These are phyloP conservation scores for Scheffersomyces quercinus DNA, from an alignment of 1,139 yeast genomes.

Conservation along the genomic window DNA sequence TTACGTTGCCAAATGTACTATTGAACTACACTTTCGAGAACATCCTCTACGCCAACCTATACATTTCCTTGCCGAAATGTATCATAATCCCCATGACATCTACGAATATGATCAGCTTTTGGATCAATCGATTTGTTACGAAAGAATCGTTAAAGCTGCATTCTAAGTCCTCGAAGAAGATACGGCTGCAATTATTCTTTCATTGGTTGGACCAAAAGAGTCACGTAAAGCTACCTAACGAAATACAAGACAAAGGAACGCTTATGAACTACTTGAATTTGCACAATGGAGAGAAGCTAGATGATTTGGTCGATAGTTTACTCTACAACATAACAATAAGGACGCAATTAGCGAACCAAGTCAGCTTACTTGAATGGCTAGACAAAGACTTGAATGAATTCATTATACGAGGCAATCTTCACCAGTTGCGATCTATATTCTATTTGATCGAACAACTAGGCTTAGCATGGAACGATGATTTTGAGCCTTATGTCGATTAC, in stretches of 20 bases:
- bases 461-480: constrained; percentile 8
- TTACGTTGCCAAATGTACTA: constrained; percentile 43
- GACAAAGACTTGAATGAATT: constrained; percentile 9
- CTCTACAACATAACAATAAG: constrained; percentile 35
- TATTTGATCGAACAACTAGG: constrained; percentile 8
- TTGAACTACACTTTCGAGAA: constrained; percentile 38
- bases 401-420: constrained; percentile 2
- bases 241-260: constrained; percentile 4
- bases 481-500: constrained; percentile 2
- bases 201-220: constrained; percentile 1
- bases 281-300: constrained; percentile 25
- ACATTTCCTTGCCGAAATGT: constrained; percentile 13
- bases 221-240: constrained; percentile 3
- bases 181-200: constrained; percentile 22
- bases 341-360: constrained; percentile 21
- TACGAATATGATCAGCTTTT: constrained; percentile 36
- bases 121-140: constrained; percentile 37
- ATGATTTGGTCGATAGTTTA: constrained; percentile 42
- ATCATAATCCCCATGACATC: constrained; percentile 36
- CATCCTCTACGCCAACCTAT: constrained; percentile 26
- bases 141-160: constrained; percentile 15
- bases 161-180: constrained; percentile 21
- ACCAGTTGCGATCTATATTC: constrained; percentile 6
- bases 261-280: constrained; percentile 11
- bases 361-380: constrained; percentile 4